Conservation (phyloP, 345 rosid species). For the Ceriops decandra region DNA sequence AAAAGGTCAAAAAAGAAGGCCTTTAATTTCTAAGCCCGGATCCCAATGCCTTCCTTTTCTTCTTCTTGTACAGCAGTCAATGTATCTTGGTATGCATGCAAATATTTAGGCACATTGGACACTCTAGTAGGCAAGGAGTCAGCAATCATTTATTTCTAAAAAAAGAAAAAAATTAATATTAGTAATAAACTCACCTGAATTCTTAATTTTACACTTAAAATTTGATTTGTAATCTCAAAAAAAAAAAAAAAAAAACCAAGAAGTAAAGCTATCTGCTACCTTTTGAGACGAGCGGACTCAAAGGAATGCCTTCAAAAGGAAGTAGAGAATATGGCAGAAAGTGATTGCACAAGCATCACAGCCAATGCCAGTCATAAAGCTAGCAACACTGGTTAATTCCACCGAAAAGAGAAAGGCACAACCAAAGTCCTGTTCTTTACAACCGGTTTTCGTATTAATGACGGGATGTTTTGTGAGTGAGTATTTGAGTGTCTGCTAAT, state of each 20-base stretch:
- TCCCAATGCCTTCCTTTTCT: neutral
- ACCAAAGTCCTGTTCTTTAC: neutral
- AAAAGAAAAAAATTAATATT: neutral
- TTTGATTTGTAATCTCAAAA: neutral
- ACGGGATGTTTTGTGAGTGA: too few species aligned
- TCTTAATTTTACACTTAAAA: neutral
- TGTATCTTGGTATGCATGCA: neutral
- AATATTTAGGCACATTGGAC: neutral
- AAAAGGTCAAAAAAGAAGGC: slow-evolving; percentile 24
- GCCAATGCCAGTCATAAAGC: neutral
- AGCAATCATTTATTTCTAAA: too few species aligned
- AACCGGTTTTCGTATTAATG: too few species aligned
- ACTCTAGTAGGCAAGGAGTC: too few species aligned
- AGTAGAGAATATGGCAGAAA: slow-evolving; percentile 19
- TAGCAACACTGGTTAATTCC: neutral
- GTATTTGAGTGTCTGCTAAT: neutral
- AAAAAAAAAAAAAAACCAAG: neutral
- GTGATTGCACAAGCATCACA: neutral
- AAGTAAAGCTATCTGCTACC: slow-evolving; percentile 17
- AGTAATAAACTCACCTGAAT: neutral
- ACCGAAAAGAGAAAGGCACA: neutral
- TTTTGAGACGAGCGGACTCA: slow-evolving; percentile 14
- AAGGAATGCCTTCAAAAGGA: slow-evolving; percentile 18
- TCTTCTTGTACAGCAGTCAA: neutral
- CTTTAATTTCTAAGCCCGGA: neutral